Conservation (phyloP, 164 flowering plant species). For the Stephania cephalantha region DNA sequence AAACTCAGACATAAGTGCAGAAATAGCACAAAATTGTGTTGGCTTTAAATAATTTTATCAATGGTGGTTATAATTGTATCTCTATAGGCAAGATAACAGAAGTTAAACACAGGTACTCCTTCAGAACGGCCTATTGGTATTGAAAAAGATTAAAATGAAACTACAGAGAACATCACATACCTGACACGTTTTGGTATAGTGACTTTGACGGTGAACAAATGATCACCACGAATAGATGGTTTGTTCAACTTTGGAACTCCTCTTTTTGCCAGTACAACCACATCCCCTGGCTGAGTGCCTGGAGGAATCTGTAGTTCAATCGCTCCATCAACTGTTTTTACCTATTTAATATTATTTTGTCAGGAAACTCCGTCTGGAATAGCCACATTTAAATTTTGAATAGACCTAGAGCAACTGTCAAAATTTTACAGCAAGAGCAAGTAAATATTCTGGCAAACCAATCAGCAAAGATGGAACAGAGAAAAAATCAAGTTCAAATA, state of each 20-base stretch:
- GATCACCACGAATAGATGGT: conserved; percentile 97
- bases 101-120: neutral
- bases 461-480: neutral
- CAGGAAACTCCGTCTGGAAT: neutral
- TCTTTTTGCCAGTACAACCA: conserved; percentile 80
- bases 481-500: neutral
- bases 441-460: neutral
- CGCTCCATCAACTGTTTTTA: conserved; percentile 80
- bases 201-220: conserved; percentile 77
- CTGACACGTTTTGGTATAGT: conserved; percentile 83
- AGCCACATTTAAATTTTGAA: neutral
- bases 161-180: conserved; percentile 23
- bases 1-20: neutral
- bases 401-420: neutral
- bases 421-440: neutral
- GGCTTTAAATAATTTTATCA: neutral
- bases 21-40: too few species aligned
- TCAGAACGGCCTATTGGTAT: neutral
- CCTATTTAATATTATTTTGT: conserved; percentile 38
- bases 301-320: conserved; percentile 79
- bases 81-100: neutral
- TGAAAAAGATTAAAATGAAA: neutral
- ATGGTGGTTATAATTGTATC: neutral
- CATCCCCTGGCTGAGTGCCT: conserved; percentile 92
- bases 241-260: conserved; percentile 86